These are phyloP conservation scores for Lizonia empirigonia DNA, from an alignment of 2,329 filamentous ascomycete genomes.

Conservation along the genomic window DNA sequence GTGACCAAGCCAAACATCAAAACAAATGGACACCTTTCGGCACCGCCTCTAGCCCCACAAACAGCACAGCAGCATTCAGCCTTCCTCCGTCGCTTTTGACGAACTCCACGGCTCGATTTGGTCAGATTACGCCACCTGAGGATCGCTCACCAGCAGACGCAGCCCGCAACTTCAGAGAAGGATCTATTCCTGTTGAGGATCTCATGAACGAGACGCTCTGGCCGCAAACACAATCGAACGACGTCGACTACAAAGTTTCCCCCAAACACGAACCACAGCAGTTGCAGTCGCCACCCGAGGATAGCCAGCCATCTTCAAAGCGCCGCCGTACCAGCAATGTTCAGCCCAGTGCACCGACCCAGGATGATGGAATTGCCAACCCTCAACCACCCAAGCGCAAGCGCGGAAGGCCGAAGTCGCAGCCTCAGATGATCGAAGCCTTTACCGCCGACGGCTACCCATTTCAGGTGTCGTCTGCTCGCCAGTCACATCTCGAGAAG, in stretches of 20 bases:
- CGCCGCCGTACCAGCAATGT: constrained; percentile 35
- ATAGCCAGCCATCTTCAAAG: constrained; percentile 26
- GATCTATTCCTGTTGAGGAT: constrained; percentile 38
- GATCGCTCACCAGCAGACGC: constrained; percentile 39
- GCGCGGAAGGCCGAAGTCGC: constrained; percentile 45
- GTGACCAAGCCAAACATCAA: constrained; percentile 14
- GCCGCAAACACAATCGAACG: constrained; percentile 16
- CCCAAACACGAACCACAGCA: constrained; percentile 12
- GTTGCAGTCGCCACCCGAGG: constrained; percentile 12
- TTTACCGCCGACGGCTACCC: constrained; percentile 42
- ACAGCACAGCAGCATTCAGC: constrained; percentile 24
- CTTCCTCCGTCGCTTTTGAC: constrained; percentile 39
- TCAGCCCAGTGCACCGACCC: constrained; percentile 2
- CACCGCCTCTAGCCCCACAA: constrained; percentile 13
- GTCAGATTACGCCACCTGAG: constrained; percentile 47
- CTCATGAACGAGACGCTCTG: constrained; percentile 38
- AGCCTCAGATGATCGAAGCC: constrained; percentile 39
- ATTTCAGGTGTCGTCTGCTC: constrained; percentile 43
- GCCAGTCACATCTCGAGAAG: constrained; percentile 61
- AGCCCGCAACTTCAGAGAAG: constrained; percentile 18
- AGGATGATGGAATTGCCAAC: constrained; percentile 20
- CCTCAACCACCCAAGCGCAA: constrained; percentile 44
- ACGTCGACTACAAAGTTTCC: constrained; percentile 1
- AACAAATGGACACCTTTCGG: constrained; percentile 34
- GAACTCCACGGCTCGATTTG: constrained; percentile 39